Percentiles rank a stretch among this genome's conserved stretches.
Evolutionary conservation across 192 early-diverging fungal species (phyloP).

Genomic region (Coemansia nantahalensis): DNA sequence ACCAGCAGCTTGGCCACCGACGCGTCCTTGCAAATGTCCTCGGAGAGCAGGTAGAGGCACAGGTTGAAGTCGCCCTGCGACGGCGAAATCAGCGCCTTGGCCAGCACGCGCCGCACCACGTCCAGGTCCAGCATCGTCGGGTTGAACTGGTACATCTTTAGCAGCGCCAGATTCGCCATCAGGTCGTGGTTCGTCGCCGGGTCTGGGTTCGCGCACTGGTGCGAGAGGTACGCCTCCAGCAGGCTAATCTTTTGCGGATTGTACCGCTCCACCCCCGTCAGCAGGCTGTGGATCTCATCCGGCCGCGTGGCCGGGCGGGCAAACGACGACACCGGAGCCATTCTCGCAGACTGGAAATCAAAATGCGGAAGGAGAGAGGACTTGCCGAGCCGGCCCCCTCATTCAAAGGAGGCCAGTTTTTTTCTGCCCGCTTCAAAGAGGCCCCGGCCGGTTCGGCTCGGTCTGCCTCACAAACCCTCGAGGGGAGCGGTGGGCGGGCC

Average conservation of each 20-base stretch:
- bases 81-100: conserved; percentile 79
- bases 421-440: too few relatives aligned
- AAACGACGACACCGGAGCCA: conserved; percentile 27
- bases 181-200: conserved; percentile 64
- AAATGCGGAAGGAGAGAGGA: too few relatives aligned
- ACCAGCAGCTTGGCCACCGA: conserved; percentile 58
- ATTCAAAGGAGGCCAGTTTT: too few relatives aligned
- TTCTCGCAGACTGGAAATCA: too few relatives aligned
- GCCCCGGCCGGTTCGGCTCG: neutral
- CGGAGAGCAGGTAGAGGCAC: conserved; percentile 80
- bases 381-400: too few relatives aligned
- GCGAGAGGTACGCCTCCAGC: conserved; percentile 78
- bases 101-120: conserved; percentile 72
- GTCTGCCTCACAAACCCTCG: too few relatives aligned
- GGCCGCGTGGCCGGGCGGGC: conserved; percentile 55
- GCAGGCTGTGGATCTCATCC: conserved; percentile 70
- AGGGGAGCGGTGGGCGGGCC: too few relatives aligned
- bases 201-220: conserved; percentile 75
- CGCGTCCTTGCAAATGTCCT: conserved; percentile 57
- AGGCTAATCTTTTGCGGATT: conserved; percentile 84
- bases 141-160: conserved; percentile 97
- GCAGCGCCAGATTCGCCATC: conserved; percentile 86
- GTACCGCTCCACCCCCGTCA: conserved; percentile 85
- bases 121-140: conserved; percentile 67
- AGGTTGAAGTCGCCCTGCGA: conserved; percentile 89